Evolutionary conservation across 2,329 filamentous ascomycete species (phyloP), one percentile per base, ranked within the genome.

Genomic region (Colletotrichum destructivum): DNA sequence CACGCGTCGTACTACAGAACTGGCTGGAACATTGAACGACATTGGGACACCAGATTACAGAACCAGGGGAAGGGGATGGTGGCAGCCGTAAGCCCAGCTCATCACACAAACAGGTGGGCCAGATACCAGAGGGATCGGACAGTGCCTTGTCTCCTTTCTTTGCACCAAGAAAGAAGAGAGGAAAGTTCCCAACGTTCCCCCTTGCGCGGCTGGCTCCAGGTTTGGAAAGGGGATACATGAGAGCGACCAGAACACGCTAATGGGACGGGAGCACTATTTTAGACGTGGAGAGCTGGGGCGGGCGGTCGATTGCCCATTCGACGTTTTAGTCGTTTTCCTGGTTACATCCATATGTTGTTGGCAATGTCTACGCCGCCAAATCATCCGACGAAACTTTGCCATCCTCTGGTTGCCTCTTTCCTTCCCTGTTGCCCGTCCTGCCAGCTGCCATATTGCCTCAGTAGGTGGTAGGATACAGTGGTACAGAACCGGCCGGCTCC

Each of bases 211-310:
- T 18, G n/a, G 7, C 47, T 42, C 44, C 23, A 16, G 16, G 11
- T 21, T 44, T 35, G 15, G 15, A 35, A 56, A n/a, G n/a, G 26
- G 16, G 65, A 46, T 26, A 35, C 35, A 38, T 38, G 8, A 23
- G 31, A 31, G 40, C 42, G 38, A 13, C 4, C 31, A 12, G 9
- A 56, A 15, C 31, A 35, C 42, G 31, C 66, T 65, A 65, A 66
- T 26, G 26, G 8, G 44, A 16, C 61, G 61, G 61, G 52, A 65
- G 23, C 35, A 59, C 61, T 69, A 57, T 51, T 52, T 65, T 65
- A 57, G 66, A 55, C 42, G 52, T 65, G 60, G 46, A 51, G 44
- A 26, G 31, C 13, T 49, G 59, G 31, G 16, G 26, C 15, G 11
- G 23, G 18, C 16, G 13, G 40, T n/a, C 13, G 12, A 38, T 38